Percentiles rank a stretch among this genome's conserved stretches.
These are phyloP conservation scores for Cryphonectria nitschkei DNA, from an alignment of 2,329 filamentous ascomycete species.

Conservation along the genomic window DNA sequence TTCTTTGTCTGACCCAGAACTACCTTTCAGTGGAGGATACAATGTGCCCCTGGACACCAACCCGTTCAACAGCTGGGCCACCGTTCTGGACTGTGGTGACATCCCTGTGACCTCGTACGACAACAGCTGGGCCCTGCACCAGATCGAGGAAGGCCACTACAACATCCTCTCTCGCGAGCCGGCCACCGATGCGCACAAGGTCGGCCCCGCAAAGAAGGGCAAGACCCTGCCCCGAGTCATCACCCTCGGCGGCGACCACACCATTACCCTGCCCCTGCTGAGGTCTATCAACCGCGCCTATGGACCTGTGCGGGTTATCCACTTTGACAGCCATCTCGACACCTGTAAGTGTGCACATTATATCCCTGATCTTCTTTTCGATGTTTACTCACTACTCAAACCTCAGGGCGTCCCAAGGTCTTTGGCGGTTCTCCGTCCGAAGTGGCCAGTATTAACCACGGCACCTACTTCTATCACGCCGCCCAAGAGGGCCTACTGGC, in stretches of 20 bases:
- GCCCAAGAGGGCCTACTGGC: slow-evolving; percentile 74
- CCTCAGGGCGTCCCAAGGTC: slow-evolving; percentile 77
- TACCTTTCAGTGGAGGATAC: slow-evolving; percentile 71
- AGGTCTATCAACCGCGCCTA: slow-evolving; percentile 64
- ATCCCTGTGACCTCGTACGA: slow-evolving; percentile 88
- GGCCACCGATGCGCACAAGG: slow-evolving; percentile 67
- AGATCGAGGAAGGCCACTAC: slow-evolving; percentile 86
- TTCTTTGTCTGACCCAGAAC: slow-evolving; percentile 39
- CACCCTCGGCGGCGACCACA: slow-evolving; percentile 70
- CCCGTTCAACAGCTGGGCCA: slow-evolving; percentile 81
- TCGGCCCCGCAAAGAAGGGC: slow-evolving; percentile 70
- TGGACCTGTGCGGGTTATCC: slow-evolving; percentile 63
- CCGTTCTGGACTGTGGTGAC: slow-evolving; percentile 80
- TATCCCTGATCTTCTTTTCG: too few relatives aligned
- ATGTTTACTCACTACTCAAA: background rate
- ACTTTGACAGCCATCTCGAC: slow-evolving; percentile 68
- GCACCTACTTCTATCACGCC: slow-evolving; percentile 88
- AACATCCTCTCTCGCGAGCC: slow-evolving; percentile 72
- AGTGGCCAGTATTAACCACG: slow-evolving; percentile 80
- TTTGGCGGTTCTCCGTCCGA: slow-evolving; percentile 82
- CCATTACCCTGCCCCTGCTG: slow-evolving; percentile 63
- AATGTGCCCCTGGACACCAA: slow-evolving; percentile 81
- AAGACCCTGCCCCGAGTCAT: slow-evolving; percentile 81
- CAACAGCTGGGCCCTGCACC: slow-evolving; percentile 78
- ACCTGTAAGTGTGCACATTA: slow-evolving; percentile 54